Percentiles rank a stretch among this genome's conserved stretches.
phyloP scores from a whole-genome alignment of 345 rosid genomes.

The Cochlearia excelsa region DNA sequence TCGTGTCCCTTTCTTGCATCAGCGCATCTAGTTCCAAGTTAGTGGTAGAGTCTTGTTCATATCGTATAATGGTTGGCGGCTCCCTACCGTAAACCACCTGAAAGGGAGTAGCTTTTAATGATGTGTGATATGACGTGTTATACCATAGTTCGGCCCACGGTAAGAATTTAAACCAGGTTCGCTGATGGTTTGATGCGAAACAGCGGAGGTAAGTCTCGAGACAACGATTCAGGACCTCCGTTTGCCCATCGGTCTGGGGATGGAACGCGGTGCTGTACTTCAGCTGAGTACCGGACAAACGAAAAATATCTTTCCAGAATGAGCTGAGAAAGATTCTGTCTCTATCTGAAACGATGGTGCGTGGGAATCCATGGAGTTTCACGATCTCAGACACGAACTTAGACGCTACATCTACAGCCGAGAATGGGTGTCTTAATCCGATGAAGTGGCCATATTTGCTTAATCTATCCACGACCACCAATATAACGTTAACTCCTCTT shows the following conservation, averaged over 20 bases:
- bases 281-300: accelerated
- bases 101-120: not conserved
- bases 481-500: accelerated
- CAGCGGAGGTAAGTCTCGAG: not conserved
- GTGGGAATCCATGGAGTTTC: not conserved
- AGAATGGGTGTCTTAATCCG: not conserved
- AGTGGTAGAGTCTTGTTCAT: not conserved
- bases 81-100: not conserved
- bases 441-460: not conserved
- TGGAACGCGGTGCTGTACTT: not conserved
- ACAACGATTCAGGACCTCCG: not conserved
- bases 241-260: not conserved
- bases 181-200: not conserved
- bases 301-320: not conserved
- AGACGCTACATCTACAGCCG: not conserved
- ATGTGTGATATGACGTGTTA: not conserved
- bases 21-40: not conserved
- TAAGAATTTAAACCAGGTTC: not conserved
- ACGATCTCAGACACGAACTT: not conserved
- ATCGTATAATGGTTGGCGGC: not conserved
- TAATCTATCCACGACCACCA: not conserved
- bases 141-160: not conserved
- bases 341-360: not conserved
- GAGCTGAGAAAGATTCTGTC: not conserved
- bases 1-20: not conserved